phyloP scores from a whole-genome alignment of 2,329 filamentous ascomycete genomes.

The Beauveria pseudobassiana region DNA sequence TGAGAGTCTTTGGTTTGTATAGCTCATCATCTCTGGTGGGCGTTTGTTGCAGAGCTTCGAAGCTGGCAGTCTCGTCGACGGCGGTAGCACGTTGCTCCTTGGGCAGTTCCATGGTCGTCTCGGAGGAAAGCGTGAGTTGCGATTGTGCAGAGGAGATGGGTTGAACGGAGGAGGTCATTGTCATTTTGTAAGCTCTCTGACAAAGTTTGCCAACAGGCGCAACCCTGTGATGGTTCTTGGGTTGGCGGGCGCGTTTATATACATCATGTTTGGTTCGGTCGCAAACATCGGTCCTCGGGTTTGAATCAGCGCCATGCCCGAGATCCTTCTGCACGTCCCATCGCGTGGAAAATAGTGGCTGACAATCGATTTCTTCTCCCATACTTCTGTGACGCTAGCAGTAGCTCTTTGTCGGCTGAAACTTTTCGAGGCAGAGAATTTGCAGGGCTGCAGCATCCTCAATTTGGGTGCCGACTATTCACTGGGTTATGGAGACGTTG shows the following conservation, averaged over 20 bases:
- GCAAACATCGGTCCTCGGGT: not conserved
- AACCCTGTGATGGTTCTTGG: not conserved
- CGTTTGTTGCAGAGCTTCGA: not conserved
- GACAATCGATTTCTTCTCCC: not conserved
- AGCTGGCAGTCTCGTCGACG: not conserved
- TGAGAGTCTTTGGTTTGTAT: slow-evolving; percentile 44
- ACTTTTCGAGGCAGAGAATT: not conserved
- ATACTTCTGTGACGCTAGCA: not conserved
- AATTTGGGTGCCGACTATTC: slow-evolving; percentile 11
- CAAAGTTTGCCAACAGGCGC: not conserved
- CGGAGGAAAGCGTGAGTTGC: not conserved
- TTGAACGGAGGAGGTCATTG: not conserved
- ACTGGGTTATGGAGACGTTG: not conserved
- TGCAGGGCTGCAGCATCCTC: not conserved
- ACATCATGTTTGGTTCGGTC: not conserved
- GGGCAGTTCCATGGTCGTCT: not conserved
- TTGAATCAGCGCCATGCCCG: not conserved
- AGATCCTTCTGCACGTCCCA: slow-evolving; percentile 6
- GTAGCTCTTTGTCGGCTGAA: not conserved
- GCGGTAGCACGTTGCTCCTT: not conserved
- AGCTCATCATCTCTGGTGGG: slow-evolving; percentile 26
- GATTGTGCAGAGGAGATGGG: slow-evolving; percentile 1
- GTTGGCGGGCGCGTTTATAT: not conserved
- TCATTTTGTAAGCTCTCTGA: not conserved
- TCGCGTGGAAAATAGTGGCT: not conserved